These are phyloP conservation scores for Microcyclospora pomicola DNA, from an alignment of 2,329 filamentous ascomycete genomes.

Conservation along the genomic window DNA sequence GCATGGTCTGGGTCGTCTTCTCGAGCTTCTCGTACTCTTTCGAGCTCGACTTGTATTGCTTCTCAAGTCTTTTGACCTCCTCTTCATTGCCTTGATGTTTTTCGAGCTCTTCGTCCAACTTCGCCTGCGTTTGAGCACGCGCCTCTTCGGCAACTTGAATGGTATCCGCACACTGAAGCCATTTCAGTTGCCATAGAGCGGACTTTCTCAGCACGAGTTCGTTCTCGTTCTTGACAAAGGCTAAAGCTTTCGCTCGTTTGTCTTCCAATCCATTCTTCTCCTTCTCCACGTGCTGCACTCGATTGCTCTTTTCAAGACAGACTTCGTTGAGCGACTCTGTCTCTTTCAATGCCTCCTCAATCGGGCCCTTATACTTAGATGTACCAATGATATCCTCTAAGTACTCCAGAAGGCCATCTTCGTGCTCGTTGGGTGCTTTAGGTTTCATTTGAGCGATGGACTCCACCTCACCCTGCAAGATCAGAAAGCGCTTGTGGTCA, in stretches of 20 bases:
- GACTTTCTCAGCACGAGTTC: slow-evolving; percentile 82
- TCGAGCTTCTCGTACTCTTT: slow-evolving; percentile 75
- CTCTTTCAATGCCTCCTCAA: slow-evolving; percentile 82
- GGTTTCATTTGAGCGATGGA: slow-evolving; percentile 99
- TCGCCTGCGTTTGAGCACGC: slow-evolving; percentile 75
- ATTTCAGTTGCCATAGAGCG: slow-evolving; percentile 81
- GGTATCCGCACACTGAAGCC: slow-evolving; percentile 79
- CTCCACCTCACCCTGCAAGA: slow-evolving; percentile 93
- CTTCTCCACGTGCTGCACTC: slow-evolving; percentile 95
- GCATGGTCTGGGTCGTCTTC: slow-evolving; percentile 62
- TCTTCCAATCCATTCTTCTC: slow-evolving; percentile 86
- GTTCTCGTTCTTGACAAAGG: slow-evolving; percentile 84
- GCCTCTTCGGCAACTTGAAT: slow-evolving; percentile 79
- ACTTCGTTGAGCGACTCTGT: slow-evolving; percentile 89
- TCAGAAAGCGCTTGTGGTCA: slow-evolving; percentile 95
- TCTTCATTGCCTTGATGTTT: slow-evolving; percentile 85
- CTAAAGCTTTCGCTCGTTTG: slow-evolving; percentile 88
- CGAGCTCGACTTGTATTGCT: slow-evolving; percentile 64
- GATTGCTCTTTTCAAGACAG: slow-evolving; percentile 84
- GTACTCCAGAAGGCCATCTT: slow-evolving; percentile 91
- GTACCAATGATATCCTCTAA: slow-evolving; percentile 98
- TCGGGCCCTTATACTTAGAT: slow-evolving; percentile 93
- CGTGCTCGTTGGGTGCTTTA: slow-evolving; percentile 87
- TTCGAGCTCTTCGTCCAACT: slow-evolving; percentile 75
- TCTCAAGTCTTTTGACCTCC: slow-evolving; percentile 78